Conservation (phyloP, 768 basidiomycete species). For the Guyanaporus albipodus region DNA sequence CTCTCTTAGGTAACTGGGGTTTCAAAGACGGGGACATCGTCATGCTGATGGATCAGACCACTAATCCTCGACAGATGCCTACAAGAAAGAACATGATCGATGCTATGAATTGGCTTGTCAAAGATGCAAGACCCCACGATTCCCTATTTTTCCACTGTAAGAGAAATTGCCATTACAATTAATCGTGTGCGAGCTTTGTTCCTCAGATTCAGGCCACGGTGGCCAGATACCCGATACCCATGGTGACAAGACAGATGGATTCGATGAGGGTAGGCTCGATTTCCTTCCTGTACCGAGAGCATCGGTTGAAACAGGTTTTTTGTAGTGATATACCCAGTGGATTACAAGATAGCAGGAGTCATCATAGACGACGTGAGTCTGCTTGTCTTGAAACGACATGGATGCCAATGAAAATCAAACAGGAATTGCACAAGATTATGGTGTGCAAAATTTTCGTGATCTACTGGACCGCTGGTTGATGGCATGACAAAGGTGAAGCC, state of each 20-base stretch:
- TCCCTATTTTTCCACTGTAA: constrained; percentile 74
- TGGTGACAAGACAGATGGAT: constrained; percentile 78
- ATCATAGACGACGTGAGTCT: constrained; percentile 72
- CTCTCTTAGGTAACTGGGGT: constrained; percentile 36
- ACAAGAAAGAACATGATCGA: constrained; percentile 53
- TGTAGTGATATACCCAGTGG: constrained; percentile 83
- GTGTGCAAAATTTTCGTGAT: constrained; percentile 16
- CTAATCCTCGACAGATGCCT: constrained; percentile 42
- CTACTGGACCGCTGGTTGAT: not conserved
- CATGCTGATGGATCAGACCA: constrained; percentile 48
- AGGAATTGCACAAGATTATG: constrained; percentile 44
- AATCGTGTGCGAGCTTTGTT: not conserved
- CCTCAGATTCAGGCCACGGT: constrained; percentile 88
- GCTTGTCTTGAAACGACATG: not conserved
- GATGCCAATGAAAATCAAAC: not conserved
- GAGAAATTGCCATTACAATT: not conserved
- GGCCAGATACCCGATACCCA: constrained; percentile 78
- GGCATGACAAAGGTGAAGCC: constrained; percentile 38
- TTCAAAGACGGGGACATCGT: constrained; percentile 55
- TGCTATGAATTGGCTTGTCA: constrained; percentile 65
- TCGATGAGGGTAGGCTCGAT: constrained; percentile 61
- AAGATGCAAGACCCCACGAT: constrained; percentile 63
- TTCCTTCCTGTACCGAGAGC: not conserved
- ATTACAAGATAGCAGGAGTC: constrained; percentile 70
- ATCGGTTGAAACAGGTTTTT: not conserved